Conservation (phyloP, 1,284 basidiomycete species). For the Mixia osmundae region DNA sequence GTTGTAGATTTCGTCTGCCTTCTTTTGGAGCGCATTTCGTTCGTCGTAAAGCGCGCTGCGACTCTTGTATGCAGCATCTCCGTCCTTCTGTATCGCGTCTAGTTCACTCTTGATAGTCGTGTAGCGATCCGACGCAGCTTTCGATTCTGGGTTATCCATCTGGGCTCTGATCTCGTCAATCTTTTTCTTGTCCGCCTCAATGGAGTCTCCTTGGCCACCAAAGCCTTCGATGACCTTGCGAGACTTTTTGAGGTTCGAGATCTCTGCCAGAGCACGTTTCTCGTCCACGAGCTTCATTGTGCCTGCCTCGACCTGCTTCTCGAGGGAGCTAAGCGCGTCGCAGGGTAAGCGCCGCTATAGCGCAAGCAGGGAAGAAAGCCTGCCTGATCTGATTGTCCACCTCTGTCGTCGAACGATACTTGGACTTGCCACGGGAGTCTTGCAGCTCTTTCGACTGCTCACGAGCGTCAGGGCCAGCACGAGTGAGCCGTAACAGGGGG, state of each 20-base stretch:
- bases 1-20: slow-evolving; percentile 40
- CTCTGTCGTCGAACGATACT: slow-evolving; percentile 69
- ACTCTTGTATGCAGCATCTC: slow-evolving; percentile 60
- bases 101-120: slow-evolving; percentile 67
- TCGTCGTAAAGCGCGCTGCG: slow-evolving; percentile 71
- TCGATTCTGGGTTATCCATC: slow-evolving; percentile 75
- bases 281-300: slow-evolving; percentile 83
- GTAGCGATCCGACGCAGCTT: slow-evolving; percentile 57
- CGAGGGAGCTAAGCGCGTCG: slow-evolving; percentile 35
- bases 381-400: slow-evolving; percentile 69
- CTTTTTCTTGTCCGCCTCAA: slow-evolving; percentile 51
- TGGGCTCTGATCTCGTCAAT: slow-evolving; percentile 60
- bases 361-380: slow-evolving; percentile 16
- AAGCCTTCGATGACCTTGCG: slow-evolving; percentile 50
- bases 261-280: slow-evolving; percentile 79
- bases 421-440: slow-evolving; percentile 48
- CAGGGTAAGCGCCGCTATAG: background rate
- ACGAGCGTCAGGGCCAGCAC: background rate
- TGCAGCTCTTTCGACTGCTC: slow-evolving; percentile 67
- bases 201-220: slow-evolving; percentile 48
- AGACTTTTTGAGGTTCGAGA: slow-evolving; percentile 40
- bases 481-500: background rate
- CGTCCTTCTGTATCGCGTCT: slow-evolving; percentile 60
- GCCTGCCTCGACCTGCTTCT: slow-evolving; percentile 77
- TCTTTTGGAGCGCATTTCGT: slow-evolving; percentile 42